Base-by-base conservation (phyloP, 2,329 filamentous ascomycete genomes). In the Anisogramma anomala region DNA sequence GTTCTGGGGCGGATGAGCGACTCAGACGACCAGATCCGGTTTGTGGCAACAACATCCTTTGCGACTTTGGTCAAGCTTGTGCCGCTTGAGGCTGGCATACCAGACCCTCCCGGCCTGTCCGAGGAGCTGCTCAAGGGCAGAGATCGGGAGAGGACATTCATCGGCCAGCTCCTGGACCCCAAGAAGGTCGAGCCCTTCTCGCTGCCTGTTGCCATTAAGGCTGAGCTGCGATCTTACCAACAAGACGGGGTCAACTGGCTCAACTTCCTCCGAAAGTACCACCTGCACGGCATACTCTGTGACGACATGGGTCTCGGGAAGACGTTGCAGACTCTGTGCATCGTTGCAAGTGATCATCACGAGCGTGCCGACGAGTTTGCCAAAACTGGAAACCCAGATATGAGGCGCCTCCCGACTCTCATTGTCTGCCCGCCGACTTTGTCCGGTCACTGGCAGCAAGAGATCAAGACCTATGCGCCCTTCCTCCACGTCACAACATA, bases 301-400 rank as follows among this genome's bases (percentile, higher is more conserved):
- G 91, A 98, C 55, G 91, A 98, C 59, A 98, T 98, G 91, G 91
- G 91, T 55, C 82, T 98, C 20, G 91, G 91, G 36, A 98, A 98
- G 66, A 98, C 91, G 1, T 67, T 98, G 9, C 91, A 98, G 60
- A 98, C 93, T 0, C 76, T 98, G 17, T 98, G 91, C 61, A 98
- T 98, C 54, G 88, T 98, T 32, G 89, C 91, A 8, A 96, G 88
- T 62, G 91, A 98, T 58, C 91, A 98, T 57, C 89, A 98, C 58
- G 71, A 93, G 56, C 80, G 91, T 46, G 86, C 85, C 0, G 85
- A 95, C 55, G 87, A 96, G 56, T 96, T 82, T 58, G 79, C 79
- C 20, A 86, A 82, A 61, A 93, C 88, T 0, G 74, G 81, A 34
- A 78, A 84, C 20, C 70, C 77, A 0, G 91, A 98, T 55, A 75